Base-by-base conservation (phyloP, 179 eudicot species). In the Gypsophila paniculata region DNA sequence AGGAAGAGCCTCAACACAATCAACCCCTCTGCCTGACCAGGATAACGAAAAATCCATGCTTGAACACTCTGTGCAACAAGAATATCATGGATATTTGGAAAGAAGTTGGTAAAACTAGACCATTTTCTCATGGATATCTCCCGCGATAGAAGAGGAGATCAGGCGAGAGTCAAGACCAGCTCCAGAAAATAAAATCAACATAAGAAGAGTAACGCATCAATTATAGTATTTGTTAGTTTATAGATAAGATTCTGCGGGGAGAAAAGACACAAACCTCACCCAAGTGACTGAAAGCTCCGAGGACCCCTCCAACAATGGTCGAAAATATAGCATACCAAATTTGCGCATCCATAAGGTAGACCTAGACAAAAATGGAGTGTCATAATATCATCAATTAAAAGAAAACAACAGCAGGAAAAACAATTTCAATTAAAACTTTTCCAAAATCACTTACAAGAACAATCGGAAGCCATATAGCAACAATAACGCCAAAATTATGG, bases 281-380 rank as follows among this genome's bases (percentile, higher is more conserved):
- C 88, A 95, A 82, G 80, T 90, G 99, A 73, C 96, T 90, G 83
- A 95, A 95, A 62, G 99, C 99, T 77, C 99, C 99, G 82, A 88
- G 83, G 69, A 95, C 83, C 60, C 99, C 99, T 75, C 99, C 99
- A 77, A 88, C 80, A 77, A 95, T 74, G 39, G 99, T 95, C 19
- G 96, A 86, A 80, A 80, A 95, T 62, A 95, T 95, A 74, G 96
- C 91, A 87, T 95, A 95, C 99, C 99, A 95, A 79, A 95, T 95
- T 86, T 95, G 99, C 61, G 93, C 80, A 80, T 95, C 99, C 99
- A 90, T 95, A 77, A 92, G 90, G 82, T 95, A 95, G 69, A 95
- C 96, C 99, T 95, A 71, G 15, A 80, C 22, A 69, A 25, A 60
- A 77, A 69, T 6, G 42, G 64, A 42, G 53, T 59, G 44, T 61